Conservation (phyloP, 257 asterid genomes). For the Penstemon newberryi region DNA sequence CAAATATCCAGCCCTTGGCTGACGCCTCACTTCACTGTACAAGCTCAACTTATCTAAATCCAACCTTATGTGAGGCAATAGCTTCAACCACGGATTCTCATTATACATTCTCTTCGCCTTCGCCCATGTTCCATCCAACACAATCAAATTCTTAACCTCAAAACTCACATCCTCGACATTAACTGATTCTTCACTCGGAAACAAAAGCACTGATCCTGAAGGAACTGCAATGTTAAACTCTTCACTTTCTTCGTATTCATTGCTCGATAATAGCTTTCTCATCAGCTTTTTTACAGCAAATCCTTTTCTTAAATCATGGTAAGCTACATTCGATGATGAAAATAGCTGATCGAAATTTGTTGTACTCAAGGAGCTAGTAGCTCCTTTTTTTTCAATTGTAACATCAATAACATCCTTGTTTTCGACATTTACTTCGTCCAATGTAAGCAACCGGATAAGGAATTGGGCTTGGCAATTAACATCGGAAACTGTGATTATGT, state of each 20-base stretch:
- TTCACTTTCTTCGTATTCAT: constrained; percentile 40
- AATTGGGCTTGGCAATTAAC: constrained; percentile 61
- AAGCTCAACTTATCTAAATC: constrained; percentile 58
- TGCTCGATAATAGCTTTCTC: constrained; percentile 32
- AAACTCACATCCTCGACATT: constrained; percentile 41
- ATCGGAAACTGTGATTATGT: constrained; percentile 58
- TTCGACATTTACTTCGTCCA: not conserved
- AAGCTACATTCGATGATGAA: constrained; percentile 31
- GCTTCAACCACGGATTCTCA: constrained; percentile 88
- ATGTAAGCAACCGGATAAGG: constrained; percentile 31
- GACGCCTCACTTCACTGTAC: constrained; percentile 85
- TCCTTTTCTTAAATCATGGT: constrained; percentile 42
- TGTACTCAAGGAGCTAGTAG: constrained; percentile 33
- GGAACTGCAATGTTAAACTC: constrained; percentile 62
- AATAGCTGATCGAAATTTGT: constrained; percentile 39
- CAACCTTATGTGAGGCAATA: constrained; percentile 76
- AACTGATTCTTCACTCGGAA: constrained; percentile 68
- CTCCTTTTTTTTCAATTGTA: constrained; percentile 53
- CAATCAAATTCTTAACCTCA: constrained; percentile 73
- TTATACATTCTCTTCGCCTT: constrained; percentile 88
- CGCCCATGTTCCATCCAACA: constrained; percentile 91
- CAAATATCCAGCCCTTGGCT: constrained; percentile 77
- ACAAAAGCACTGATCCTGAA: constrained; percentile 69
- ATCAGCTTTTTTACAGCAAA: constrained; percentile 54
- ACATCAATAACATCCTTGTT: constrained; percentile 29